phyloP scores from a whole-genome alignment of 768 basidiomycete genomes.

The Hypholoma sublateritium region DNA sequence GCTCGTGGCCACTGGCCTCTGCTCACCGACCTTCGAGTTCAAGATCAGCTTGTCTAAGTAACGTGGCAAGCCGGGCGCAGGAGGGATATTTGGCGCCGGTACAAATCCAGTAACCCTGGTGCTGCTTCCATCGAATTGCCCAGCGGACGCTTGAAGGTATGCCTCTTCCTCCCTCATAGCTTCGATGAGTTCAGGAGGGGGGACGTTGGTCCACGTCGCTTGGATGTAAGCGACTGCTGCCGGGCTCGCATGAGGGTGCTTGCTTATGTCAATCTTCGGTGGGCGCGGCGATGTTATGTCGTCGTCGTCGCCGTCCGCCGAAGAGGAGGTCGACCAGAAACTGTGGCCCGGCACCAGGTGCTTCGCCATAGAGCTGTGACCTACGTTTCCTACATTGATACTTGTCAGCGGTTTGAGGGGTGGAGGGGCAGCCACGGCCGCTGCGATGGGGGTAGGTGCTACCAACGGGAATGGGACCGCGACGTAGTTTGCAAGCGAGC shows the following conservation, averaged over 20 bases:
- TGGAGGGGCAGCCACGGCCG: slow-evolving; percentile 12
- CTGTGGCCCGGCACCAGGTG: slow-evolving; percentile 33
- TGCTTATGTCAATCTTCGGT: slow-evolving; percentile 7
- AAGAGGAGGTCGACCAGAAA: slow-evolving; percentile 40
- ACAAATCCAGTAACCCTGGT: slow-evolving; percentile 37
- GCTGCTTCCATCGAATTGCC: slow-evolving; percentile 28
- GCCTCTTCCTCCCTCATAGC: slow-evolving; percentile 86
- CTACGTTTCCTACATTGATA: background rate
- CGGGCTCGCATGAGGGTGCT: slow-evolving; percentile 6
- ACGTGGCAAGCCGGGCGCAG: slow-evolving; percentile 84
- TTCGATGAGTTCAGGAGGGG: slow-evolving; percentile 75
- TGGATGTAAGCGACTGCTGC: slow-evolving; percentile 17
- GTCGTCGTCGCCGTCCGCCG: slow-evolving; percentile 33
- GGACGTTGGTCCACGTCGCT: slow-evolving; percentile 69
- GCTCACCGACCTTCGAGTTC: slow-evolving; percentile 49
- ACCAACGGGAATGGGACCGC: slow-evolving; percentile 47
- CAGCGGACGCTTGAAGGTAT: slow-evolving; percentile 54
- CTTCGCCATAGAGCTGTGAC: background rate
- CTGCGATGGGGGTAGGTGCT: slow-evolving; percentile 11
- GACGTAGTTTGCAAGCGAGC: slow-evolving; percentile 92
- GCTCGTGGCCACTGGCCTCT: slow-evolving; percentile 18
- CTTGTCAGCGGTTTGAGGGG: slow-evolving; percentile 1
- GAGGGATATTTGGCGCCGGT: slow-evolving; percentile 79
- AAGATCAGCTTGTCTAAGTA: slow-evolving; percentile 94
- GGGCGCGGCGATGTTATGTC: slow-evolving; percentile 6